Evolutionary conservation across 2,329 filamentous ascomycete species (phyloP).

Genomic region (Fusarium nematophilum): DNA sequence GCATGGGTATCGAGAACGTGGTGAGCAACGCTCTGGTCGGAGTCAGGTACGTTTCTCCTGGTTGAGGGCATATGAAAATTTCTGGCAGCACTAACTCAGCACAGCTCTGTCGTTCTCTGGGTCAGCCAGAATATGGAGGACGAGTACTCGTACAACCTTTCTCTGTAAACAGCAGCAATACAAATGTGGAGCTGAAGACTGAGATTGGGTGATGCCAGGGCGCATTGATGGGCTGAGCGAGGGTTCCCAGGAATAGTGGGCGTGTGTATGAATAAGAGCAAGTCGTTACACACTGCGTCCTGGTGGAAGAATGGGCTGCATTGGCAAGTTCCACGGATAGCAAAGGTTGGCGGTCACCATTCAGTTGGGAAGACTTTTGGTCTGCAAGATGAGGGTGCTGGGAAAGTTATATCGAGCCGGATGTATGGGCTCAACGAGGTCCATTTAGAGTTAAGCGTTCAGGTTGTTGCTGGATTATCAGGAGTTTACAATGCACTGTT

Average conservation of each 20-base stretch:
- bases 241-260: slow-evolving; percentile 3
- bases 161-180: slow-evolving; percentile 56
- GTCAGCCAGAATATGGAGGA: slow-evolving; percentile 79
- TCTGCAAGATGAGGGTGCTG: background rate
- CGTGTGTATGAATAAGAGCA: slow-evolving; percentile 34
- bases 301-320: slow-evolving; percentile 13
- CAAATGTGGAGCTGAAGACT: slow-evolving; percentile 6
- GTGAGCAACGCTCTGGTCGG: slow-evolving; percentile 73
- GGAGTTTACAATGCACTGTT: slow-evolving; percentile 4
- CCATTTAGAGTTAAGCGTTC: slow-evolving; percentile 18
- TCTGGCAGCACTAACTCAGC: slow-evolving; percentile 23
- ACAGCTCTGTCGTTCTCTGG: slow-evolving; percentile 73
- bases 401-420: background rate
- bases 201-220: background rate
- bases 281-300: slow-evolving; percentile 2
- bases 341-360: slow-evolving; percentile 1
- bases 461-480: slow-evolving; percentile 11
- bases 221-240: slow-evolving; percentile 16
- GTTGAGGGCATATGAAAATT: background rate
- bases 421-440: slow-evolving; percentile 10
- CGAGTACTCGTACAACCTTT: slow-evolving; percentile 76
- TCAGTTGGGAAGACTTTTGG: slow-evolving; percentile 2
- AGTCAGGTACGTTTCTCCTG: slow-evolving; percentile 59
- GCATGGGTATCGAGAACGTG: slow-evolving; percentile 75
- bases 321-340: background rate